phyloP scores from a whole-genome alignment of 2,329 filamentous ascomycete species.

The Trichophyton equinum region DNA sequence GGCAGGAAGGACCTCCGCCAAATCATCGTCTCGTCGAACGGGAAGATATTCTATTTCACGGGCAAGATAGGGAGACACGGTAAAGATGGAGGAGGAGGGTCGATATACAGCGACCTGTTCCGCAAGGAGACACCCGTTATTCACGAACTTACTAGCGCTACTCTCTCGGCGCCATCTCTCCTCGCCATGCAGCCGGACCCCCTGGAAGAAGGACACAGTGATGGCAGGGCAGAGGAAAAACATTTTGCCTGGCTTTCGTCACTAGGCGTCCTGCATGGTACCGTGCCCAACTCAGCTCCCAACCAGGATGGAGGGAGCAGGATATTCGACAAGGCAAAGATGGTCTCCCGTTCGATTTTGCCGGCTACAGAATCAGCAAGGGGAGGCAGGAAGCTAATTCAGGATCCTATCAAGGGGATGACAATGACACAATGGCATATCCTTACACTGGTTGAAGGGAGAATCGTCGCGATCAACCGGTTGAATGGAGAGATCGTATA shows the following conservation, averaged over 20 bases:
- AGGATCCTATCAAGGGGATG: slow-evolving; percentile 66
- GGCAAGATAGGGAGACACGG: slow-evolving; percentile 62
- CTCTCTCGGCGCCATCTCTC: slow-evolving; percentile 48
- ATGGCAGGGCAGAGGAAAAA: slow-evolving; percentile 39
- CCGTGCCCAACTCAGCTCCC: slow-evolving; percentile 48
- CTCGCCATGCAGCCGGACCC: slow-evolving; percentile 67
- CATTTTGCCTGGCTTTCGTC: slow-evolving; percentile 79
- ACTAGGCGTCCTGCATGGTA: slow-evolving; percentile 80
- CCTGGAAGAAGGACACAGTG: slow-evolving; percentile 46
- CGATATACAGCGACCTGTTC: slow-evolving; percentile 77
- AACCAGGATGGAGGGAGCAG: slow-evolving; percentile 56
- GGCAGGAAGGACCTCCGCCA: slow-evolving; percentile 60
- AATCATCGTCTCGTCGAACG: slow-evolving; percentile 68
- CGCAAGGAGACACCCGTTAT: slow-evolving; percentile 69
- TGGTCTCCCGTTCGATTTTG: slow-evolving; percentile 63
- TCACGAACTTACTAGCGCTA: slow-evolving; percentile 55
- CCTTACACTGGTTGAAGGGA: slow-evolving; percentile 65
- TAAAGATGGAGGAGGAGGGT: slow-evolving; percentile 66
- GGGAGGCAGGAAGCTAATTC: slow-evolving; percentile 51
- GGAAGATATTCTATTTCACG: slow-evolving; percentile 64
- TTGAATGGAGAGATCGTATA: slow-evolving; percentile 77
- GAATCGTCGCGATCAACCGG: slow-evolving; percentile 74
- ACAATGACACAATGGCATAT: slow-evolving; percentile 91
- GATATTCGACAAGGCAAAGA: slow-evolving; percentile 66
- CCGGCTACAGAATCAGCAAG: slow-evolving; percentile 53